Evolutionary conservation across 495 filamentous ascomycete genomes (phyloP).

Genomic region (Bacidia gigantensis): DNA sequence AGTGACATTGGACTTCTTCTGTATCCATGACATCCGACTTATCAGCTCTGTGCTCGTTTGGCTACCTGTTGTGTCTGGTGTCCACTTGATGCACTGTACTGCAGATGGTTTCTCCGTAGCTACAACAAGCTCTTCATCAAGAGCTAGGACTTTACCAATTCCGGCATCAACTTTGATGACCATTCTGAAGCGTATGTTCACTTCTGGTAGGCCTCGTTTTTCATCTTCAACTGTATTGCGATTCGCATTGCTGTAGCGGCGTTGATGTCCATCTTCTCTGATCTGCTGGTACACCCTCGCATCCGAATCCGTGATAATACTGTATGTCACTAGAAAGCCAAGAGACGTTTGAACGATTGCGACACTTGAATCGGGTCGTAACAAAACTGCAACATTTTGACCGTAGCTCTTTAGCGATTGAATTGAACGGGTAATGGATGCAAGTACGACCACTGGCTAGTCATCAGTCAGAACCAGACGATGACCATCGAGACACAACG

Average conservation of each 20-base stretch:
- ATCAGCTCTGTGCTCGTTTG: constrained; percentile 88
- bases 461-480: constrained; percentile 23
- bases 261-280: constrained; percentile 51
- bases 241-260: constrained; percentile 53
- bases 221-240: constrained; percentile 48
- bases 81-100: constrained; percentile 93
- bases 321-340: constrained; percentile 89
- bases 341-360: constrained; percentile 80
- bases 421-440: constrained; percentile 66
- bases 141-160: constrained; percentile 70
- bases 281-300: constrained; percentile 72
- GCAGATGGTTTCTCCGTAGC: constrained; percentile 87
- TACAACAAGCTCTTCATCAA: constrained; percentile 88
- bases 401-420: constrained; percentile 74
- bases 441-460: constrained; percentile 81
- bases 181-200: constrained; percentile 87
- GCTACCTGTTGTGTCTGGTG: constrained; percentile 59
- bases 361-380: constrained; percentile 84
- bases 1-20: constrained; percentile 55
- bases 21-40: constrained; percentile 71
- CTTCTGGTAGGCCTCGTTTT: constrained; percentile 67
- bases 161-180: constrained; percentile 97
- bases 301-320: constrained; percentile 70
- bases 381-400: constrained; percentile 63
- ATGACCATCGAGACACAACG: constrained; percentile 15